Evolutionary conservation across 2,329 filamentous ascomycete genomes (phyloP).

Genomic region (Microsporum canis): DNA sequence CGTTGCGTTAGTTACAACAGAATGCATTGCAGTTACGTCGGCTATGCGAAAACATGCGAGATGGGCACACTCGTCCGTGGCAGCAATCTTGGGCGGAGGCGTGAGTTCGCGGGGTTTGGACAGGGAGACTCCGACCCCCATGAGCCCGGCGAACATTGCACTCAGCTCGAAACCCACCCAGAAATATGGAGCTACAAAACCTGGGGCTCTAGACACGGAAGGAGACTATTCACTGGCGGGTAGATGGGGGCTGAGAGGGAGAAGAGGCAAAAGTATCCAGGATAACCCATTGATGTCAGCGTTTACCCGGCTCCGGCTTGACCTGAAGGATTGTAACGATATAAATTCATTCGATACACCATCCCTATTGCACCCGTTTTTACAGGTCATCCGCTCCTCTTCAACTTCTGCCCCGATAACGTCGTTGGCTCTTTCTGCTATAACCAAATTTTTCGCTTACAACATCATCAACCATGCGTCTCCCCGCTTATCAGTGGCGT

Average conservation of each 20-base stretch:
- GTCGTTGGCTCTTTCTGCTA: slow-evolving; percentile 80
- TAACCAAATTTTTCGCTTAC: slow-evolving; percentile 94
- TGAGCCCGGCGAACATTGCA: slow-evolving; percentile 23
- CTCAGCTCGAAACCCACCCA: slow-evolving; percentile 13
- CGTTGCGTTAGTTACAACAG: slow-evolving; percentile 86
- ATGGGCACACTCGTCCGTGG: slow-evolving; percentile 91
- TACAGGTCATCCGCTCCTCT: slow-evolving; percentile 92
- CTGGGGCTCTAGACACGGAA: slow-evolving; percentile 16
- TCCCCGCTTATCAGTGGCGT: slow-evolving; percentile 77
- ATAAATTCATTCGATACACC: slow-evolving; percentile 83
- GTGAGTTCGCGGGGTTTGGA: slow-evolving; percentile 37
- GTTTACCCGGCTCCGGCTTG: slow-evolving; percentile 78
- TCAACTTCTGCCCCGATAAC: slow-evolving; percentile 95
- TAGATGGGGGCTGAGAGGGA: slow-evolving; percentile 84
- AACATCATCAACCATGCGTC: slow-evolving; percentile 76
- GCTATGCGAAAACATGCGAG: slow-evolving; percentile 96
- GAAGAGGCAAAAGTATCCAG: slow-evolving; percentile 94
- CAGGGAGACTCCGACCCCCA: slow-evolving; percentile 31
- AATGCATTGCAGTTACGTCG: slow-evolving; percentile 97
- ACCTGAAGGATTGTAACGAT: slow-evolving; percentile 81
- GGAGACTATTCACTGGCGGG: slow-evolving; percentile 50
- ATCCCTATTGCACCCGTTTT: slow-evolving; percentile 78
- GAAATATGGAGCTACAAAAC: slow-evolving; percentile 16
- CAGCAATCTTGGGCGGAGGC: slow-evolving; percentile 77
- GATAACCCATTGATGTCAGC: slow-evolving; percentile 94